phyloP scores from a whole-genome alignment of 1,284 basidiomycete species.

The Hypsizygus ulmarius region DNA sequence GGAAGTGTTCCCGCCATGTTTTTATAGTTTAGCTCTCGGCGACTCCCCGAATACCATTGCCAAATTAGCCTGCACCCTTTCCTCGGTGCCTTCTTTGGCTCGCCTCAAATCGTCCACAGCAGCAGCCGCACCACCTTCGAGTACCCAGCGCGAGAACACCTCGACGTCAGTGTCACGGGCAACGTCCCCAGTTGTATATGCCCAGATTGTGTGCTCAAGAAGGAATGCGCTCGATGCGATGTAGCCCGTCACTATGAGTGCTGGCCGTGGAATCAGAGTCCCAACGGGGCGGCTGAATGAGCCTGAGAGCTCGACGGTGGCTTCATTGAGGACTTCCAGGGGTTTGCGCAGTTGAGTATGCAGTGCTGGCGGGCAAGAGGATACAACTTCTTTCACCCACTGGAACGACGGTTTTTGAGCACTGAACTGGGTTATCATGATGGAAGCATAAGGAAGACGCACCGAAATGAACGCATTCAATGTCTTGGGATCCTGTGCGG shows the following conservation, averaged over 20 bases:
- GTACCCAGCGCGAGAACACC: constrained; percentile 56
- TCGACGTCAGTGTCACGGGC: constrained; percentile 44
- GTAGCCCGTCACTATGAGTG: constrained; percentile 55
- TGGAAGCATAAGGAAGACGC: constrained; percentile 14
- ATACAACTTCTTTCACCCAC: constrained; percentile 53
- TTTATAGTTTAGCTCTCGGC: constrained; percentile 19
- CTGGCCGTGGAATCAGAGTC: constrained; percentile 51
- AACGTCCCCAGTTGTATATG: constrained; percentile 32
- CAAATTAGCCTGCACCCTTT: constrained; percentile 35
- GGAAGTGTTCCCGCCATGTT: not conserved
- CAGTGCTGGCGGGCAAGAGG: constrained; percentile 38
- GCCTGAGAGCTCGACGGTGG: constrained; percentile 34
- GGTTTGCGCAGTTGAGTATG: constrained; percentile 23
- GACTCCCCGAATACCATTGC: constrained; percentile 32
- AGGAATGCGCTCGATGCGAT: constrained; percentile 51
- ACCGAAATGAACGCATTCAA: constrained; percentile 32
- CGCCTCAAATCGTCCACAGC: constrained; percentile 42
- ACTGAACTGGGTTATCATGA: not conserved
- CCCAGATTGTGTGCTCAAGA: constrained; percentile 67
- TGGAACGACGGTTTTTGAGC: constrained; percentile 23
- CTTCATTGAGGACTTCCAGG: constrained; percentile 33
- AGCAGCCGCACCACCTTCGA: constrained; percentile 45
- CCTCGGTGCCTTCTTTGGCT: constrained; percentile 26
- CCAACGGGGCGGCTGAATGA: constrained; percentile 38
- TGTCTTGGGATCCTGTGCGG: constrained; percentile 36